Base-by-base conservation (phyloP, 345 rosid genomes). In the Eucalyptus erythrocorys region DNA sequence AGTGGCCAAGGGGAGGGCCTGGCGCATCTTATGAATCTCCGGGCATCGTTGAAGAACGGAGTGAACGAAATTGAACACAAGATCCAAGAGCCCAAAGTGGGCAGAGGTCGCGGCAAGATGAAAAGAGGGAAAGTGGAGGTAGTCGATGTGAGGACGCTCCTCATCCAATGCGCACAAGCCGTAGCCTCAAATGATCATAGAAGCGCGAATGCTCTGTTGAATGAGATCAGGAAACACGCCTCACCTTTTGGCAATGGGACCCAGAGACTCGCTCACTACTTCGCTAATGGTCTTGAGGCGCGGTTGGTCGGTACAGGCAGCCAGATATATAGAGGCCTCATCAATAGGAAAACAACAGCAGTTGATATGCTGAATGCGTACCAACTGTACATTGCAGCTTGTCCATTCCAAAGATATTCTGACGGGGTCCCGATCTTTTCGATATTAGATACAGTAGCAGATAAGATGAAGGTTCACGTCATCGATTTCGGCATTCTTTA, bases 81-180 rank as follows among this genome's bases (percentile, higher is more conserved):
- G 32, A 24, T n/a, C 51, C 85, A 37, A 49, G 64, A 24, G 71
- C 71, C 37, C 34, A 76, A 81, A 27, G 43, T 19, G 45, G 49
- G 79, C 13, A 79, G 68, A 79, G 86, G 90, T 51, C 87, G 87
- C 87, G 59, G 88, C 55, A 91, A 88, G 91, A 91, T 90, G 79
- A 87, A 7, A 15, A 80, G 51, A 34, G 86, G 47, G 32, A 88
- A 89, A 87, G 80, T 76, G 87, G 88, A 87, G 22, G 61, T 88
- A 71, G 86, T 88, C 32, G 92, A 91, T 87, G 86, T 90, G 76
- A 90, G 91, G 66, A 48, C 88, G 30, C 92, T 90, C 51, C 45
- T 91, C 86, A 87, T 91, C 51, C 89, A 47, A 76, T 91, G 92
- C 64, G 92, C 92, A 49, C 91, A 91, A 86, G 89, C 93, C 13